phyloP scores from a whole-genome alignment of 1,284 basidiomycete species.

The Ustilago xerochloae region DNA sequence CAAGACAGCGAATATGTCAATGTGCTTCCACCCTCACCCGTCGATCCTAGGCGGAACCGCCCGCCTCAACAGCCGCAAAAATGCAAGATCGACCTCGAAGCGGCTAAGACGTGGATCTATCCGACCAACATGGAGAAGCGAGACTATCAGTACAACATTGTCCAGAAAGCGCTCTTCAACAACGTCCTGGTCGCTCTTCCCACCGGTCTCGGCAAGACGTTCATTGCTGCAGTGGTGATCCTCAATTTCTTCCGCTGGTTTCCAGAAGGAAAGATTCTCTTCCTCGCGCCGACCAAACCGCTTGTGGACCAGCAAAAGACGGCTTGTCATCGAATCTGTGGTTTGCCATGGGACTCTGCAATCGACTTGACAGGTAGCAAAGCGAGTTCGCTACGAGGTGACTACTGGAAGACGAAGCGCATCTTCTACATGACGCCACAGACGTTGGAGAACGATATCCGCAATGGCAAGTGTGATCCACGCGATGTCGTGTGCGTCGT shows the following conservation, averaged over 20 bases:
- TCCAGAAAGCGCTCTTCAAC: constrained; percentile 84
- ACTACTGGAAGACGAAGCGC: constrained; percentile 81
- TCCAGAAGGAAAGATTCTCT: constrained; percentile 74
- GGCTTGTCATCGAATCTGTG: constrained; percentile 92
- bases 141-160: constrained; percentile 95
- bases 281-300: constrained; percentile 94
- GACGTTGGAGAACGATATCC: constrained; percentile 89
- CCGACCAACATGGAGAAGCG: constrained; percentile 88
- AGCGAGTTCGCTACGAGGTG: constrained; percentile 39
- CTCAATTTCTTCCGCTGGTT: constrained; percentile 67
- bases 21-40: constrained; percentile 11
- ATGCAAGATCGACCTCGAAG: constrained; percentile 76
- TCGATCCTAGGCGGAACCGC: constrained; percentile 8
- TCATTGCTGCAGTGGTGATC: constrained; percentile 97
- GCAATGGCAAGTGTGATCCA: constrained; percentile 79
- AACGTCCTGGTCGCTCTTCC: constrained; percentile 95
- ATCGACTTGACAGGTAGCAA: constrained; percentile 83
- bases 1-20: constrained; percentile 17
- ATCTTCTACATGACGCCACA: constrained; percentile 99
- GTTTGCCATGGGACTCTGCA: constrained; percentile 88
- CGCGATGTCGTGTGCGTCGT: constrained; percentile 83
- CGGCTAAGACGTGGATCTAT: constrained; percentile 88
- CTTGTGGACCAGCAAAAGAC: constrained; percentile 87
- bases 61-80: constrained; percentile 46
- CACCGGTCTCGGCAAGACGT: constrained; percentile 97